These are phyloP conservation scores for Chalciporus piperatus DNA, from an alignment of 768 basidiomycete genomes.

Conservation along the genomic window DNA sequence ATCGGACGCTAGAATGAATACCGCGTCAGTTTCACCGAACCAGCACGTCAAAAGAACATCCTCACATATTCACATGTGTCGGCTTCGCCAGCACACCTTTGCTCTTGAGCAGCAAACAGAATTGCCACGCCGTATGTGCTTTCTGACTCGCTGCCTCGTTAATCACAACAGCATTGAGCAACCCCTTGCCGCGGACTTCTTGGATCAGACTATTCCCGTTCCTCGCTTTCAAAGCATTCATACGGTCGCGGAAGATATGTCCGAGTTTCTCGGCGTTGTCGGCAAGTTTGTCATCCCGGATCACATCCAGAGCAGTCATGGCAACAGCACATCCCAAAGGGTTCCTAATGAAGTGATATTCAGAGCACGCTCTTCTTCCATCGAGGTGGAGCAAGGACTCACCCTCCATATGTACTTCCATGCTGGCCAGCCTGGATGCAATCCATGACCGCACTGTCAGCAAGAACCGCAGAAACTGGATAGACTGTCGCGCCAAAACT, in stretches of 20 bases:
- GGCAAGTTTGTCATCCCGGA: slow-evolving; percentile 81
- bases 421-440: slow-evolving; percentile 95
- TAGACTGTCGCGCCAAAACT: slow-evolving; percentile 57
- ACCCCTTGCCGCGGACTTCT: slow-evolving; percentile 79
- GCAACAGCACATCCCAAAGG: slow-evolving; percentile 96
- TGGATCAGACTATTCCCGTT: slow-evolving; percentile 74
- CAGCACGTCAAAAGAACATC: neutral
- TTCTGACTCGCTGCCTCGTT: slow-evolving; percentile 75
- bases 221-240: slow-evolving; percentile 49
- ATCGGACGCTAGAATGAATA: slow-evolving; percentile 68
- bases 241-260: slow-evolving; percentile 67
- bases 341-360: slow-evolving; percentile 49
- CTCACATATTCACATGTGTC: slow-evolving; percentile 91
- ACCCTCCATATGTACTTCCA: slow-evolving; percentile 95
- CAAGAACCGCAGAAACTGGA: slow-evolving; percentile 93
- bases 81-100: slow-evolving; percentile 94
- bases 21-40: neutral
- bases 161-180: slow-evolving; percentile 93
- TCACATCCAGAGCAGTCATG: slow-evolving; percentile 88
- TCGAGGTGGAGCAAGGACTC: slow-evolving; percentile 9
- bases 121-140: slow-evolving; percentile 91
- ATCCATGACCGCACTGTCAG: slow-evolving; percentile 89
- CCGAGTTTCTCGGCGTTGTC: slow-evolving; percentile 80
- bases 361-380: neutral
- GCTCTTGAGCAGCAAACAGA: slow-evolving; percentile 89